These are phyloP conservation scores for Cordyceps fumosorosea DNA, from an alignment of 2,329 filamentous ascomycete species.

Conservation along the genomic window DNA sequence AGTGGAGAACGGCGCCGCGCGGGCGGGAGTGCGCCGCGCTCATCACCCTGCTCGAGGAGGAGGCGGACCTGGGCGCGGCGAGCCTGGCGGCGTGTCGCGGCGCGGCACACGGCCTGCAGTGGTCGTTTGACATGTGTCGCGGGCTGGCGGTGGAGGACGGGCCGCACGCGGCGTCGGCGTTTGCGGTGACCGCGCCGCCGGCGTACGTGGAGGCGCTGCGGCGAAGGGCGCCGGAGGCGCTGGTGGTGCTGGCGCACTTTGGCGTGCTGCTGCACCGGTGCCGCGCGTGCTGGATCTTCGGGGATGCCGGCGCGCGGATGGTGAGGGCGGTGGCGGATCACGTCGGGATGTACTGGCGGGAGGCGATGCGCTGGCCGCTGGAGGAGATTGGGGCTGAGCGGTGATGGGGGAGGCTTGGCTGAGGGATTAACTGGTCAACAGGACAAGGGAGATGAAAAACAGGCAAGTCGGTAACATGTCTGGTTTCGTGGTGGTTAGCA, in stretches of 20 bases:
- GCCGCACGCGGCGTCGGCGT: slow-evolving; percentile 27
- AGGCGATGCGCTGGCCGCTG: slow-evolving; percentile 28
- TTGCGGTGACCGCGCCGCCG: slow-evolving; percentile 25
- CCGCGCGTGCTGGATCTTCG: slow-evolving; percentile 34
- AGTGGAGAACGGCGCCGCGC: slow-evolving; percentile 11
- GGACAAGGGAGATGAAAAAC: no score
- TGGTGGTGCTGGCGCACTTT: slow-evolving; percentile 44
- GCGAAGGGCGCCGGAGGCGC: slow-evolving; percentile 32
- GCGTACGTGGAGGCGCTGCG: slow-evolving; percentile 30
- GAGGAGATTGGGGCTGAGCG: slow-evolving; percentile 15
- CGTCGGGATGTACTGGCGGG: slow-evolving; percentile 28
- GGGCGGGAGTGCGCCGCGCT: slow-evolving; percentile 24
- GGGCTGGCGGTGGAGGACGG: slow-evolving; percentile 19
- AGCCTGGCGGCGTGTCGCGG: slow-evolving; percentile 24
- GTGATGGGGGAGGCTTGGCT: not conserved
- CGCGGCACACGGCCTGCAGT: slow-evolving; percentile 25
- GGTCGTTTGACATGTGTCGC: slow-evolving; percentile 28
- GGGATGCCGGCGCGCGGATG: slow-evolving; percentile 25
- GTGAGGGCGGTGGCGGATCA: slow-evolving; percentile 26
- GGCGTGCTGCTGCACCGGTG: slow-evolving; percentile 40
- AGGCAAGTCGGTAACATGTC: no score
- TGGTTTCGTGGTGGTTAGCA: no score
- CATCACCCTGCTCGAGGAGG: slow-evolving; percentile 22
- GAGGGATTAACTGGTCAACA: not conserved
- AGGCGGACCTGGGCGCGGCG: slow-evolving; percentile 24